Evolutionary conservation across 352 stramenopile genomes (phyloP), one percentile per base, ranked within the genome.

Genomic region (Phytophthora capsici): DNA sequence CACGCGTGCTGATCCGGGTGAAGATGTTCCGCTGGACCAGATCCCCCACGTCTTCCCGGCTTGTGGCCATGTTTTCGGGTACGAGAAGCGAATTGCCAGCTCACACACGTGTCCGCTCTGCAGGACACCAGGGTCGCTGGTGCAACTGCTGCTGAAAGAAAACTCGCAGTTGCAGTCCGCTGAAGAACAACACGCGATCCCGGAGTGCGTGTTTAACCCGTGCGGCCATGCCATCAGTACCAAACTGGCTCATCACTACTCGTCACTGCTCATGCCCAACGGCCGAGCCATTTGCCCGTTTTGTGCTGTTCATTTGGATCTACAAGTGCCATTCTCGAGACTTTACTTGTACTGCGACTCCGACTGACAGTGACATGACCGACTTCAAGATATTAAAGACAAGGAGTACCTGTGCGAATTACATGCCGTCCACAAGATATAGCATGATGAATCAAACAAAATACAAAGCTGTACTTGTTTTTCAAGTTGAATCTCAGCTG

Each of bases 41-140:
- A 80, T 88, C 17, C 83, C 86, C 8, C 78, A 93, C 49, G 86
- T 94, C 14, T 94, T 91, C 48, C 71, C 86, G 0, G 78, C 82
- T 2, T 94, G 86, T 37, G 86, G 86, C n/a, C 86, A 94, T 44
- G 86, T 94, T 1, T 92, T 90, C 54, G 86, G 86, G 7, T 94
- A 80, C 44, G 82, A 94, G 32, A 65, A 75, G 47, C 80, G 84
- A n/a, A 86, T 94, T 59, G 84, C 82, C 1, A 72, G 48, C 14
- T 76, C 73, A 9, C 76, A 83, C 32, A 77, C 76, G 19, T 94
- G 86, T 55, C 86, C 86, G 3, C 53, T 94, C 16, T 94, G 86
- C 52, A 80, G 86, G 37, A 81, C 71, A 14, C 71, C 82, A 19
- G 82, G 84, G 6, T 82, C 80, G 13, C 46, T 94, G 36, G 86